phyloP scores from a whole-genome alignment of 192 early-diverging fungal species.

The Oehlia diaphana region DNA sequence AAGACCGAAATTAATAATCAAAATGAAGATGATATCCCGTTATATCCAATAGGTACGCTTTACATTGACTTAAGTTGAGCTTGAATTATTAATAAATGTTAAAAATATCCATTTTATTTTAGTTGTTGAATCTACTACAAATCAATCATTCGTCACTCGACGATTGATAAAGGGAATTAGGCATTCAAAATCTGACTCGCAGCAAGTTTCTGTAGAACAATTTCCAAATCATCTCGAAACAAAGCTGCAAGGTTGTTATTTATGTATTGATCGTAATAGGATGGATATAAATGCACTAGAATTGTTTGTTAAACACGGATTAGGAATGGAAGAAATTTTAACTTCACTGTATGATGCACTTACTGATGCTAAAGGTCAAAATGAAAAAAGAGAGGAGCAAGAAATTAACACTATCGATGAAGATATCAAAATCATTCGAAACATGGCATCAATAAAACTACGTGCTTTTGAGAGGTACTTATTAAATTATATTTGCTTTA shows the following conservation, averaged over 20 bases:
- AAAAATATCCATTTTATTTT: background rate
- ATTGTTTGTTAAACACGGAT: background rate
- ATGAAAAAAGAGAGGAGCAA: no score
- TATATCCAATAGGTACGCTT: background rate
- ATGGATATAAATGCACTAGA: background rate
- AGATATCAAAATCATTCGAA: background rate
- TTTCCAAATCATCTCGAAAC: background rate
- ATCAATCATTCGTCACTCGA: conserved; percentile 16
- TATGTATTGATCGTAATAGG: background rate
- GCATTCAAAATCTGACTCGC: no score
- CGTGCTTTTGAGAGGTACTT: background rate
- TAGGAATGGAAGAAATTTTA: background rate
- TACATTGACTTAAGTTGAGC: no score
- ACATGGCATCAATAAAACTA: background rate
- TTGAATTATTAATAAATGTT: no score
- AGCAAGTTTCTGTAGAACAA: background rate
- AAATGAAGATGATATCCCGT: background rate
- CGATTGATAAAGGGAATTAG: background rate
- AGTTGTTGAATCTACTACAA: conserved; percentile 19
- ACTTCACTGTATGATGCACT: background rate
- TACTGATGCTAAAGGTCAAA: no score
- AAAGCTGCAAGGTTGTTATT: background rate
- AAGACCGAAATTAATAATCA: background rate
- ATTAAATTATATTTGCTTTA: no score
- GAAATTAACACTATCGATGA: no score